Percentiles rank a stretch among this genome's conserved stretches.
Conservation (phyloP, 2,329 filamentous ascomycete genomes). For the Aureobasidium musti region DNA sequence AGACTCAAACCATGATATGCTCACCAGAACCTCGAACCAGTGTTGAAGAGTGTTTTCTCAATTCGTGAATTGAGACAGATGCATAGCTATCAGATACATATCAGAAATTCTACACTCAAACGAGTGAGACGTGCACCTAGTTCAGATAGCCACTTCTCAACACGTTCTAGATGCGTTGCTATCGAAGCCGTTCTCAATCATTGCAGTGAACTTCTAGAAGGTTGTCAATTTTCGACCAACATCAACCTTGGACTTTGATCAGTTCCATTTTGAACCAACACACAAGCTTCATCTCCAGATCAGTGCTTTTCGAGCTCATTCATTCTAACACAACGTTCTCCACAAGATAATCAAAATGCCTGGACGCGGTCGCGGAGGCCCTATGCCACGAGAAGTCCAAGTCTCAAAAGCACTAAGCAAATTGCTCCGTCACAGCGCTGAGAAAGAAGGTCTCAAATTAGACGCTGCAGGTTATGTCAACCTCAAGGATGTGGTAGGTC, state of each 20-base stretch:
- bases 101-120: neutral
- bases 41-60: too few species aligned
- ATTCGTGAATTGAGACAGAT: too few species aligned
- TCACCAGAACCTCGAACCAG: too few species aligned
- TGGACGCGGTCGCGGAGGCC: constrained; percentile 39
- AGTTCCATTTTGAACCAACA: neutral
- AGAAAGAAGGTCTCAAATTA: constrained; percentile 60
- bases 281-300: neutral
- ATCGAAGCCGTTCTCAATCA: neutral
- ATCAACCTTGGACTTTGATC: neutral
- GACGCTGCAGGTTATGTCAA: constrained; percentile 62
- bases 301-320: neutral
- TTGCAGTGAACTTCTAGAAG: too few species aligned
- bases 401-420: constrained; percentile 54
- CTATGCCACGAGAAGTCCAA: constrained; percentile 46
- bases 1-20: too few species aligned
- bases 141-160: neutral
- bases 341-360: constrained; percentile 25
- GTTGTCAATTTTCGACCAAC: neutral
- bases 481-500: constrained; percentile 59
- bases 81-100: neutral
- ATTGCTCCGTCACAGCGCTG: constrained; percentile 63
- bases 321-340: neutral
- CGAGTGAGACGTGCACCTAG: neutral
- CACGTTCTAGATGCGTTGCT: neutral